phyloP scores from a whole-genome alignment of 1,284 basidiomycete genomes.

The Trichosporon inkin region DNA sequence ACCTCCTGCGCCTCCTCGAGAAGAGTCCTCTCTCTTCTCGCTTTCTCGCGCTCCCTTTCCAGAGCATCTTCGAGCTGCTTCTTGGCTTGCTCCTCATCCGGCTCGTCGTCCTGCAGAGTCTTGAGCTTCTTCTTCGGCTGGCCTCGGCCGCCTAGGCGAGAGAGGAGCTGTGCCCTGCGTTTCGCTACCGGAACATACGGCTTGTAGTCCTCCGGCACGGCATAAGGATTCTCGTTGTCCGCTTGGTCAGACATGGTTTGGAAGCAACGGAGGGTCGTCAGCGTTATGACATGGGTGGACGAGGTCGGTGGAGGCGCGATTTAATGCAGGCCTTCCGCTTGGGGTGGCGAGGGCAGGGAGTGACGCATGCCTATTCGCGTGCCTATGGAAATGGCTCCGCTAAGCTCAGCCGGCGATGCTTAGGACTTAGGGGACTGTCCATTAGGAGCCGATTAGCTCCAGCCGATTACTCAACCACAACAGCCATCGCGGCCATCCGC shows the following conservation, averaged over 20 bases:
- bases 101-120: conserved; percentile 12
- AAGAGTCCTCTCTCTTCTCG: conserved; percentile 74
- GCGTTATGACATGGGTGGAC: neutral
- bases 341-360: too few relatives aligned
- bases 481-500: neutral
- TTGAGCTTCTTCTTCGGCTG: conserved; percentile 30
- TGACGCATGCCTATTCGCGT: neutral
- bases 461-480: neutral
- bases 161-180: conserved; percentile 36
- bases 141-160: conserved; percentile 56
- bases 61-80: conserved; percentile 13
- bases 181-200: conserved; percentile 23
- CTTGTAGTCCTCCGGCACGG: conserved; percentile 30
- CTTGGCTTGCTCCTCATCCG: conserved; percentile 11
- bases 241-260: conserved; percentile 2
- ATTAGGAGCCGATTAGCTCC: neutral
- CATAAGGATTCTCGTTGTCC: conserved; percentile 53
- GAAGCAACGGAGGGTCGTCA: neutral
- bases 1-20: conserved; percentile 90
- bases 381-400: neutral
- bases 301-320: conserved; percentile 1
- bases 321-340: conserved; percentile 5
- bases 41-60: conserved; percentile 54
- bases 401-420: neutral
- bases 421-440: neutral